Percentiles rank a stretch among this genome's conserved stretches.
Evolutionary conservation across 1,284 basidiomycete species (phyloP).

Genomic region (Erythrobasidium hasegawianum): DNA sequence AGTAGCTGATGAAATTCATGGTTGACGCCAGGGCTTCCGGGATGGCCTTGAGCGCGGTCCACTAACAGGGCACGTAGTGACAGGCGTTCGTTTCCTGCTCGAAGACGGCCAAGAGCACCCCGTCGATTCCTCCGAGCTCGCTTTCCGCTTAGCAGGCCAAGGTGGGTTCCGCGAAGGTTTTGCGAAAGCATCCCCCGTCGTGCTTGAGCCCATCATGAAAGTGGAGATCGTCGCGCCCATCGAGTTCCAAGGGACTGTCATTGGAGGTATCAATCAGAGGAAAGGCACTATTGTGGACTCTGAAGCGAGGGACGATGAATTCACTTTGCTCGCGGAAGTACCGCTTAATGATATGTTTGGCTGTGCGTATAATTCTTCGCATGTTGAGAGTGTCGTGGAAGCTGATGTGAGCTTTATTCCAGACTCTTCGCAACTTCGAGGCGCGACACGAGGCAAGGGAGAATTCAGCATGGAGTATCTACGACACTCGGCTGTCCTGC

Average conservation of each 20-base stretch:
- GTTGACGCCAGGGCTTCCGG: slow-evolving; percentile 76
- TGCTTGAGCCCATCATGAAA: slow-evolving; percentile 96
- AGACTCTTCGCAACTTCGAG: slow-evolving; percentile 80
- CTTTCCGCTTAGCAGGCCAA: slow-evolving; percentile 85
- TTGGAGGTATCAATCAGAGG: slow-evolving; percentile 88
- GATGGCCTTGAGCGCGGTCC: slow-evolving; percentile 90
- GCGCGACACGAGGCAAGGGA: slow-evolving; percentile 92
- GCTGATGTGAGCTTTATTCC: neutral
- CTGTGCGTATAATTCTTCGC: too few species aligned
- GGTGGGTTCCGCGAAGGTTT: slow-evolving; percentile 93
- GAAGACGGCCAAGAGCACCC: slow-evolving; percentile 89
- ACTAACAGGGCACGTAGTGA: slow-evolving; percentile 82
- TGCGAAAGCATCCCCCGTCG: slow-evolving; percentile 68
- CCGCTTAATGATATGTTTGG: slow-evolving; percentile 99
- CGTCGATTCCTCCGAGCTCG: slow-evolving; percentile 96
- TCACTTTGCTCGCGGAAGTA: slow-evolving; percentile 86
- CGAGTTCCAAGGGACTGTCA: slow-evolving; percentile 95
- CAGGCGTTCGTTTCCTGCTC: slow-evolving; percentile 80
- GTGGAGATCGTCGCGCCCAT: slow-evolving; percentile 94
- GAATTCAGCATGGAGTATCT: slow-evolving; percentile 45
- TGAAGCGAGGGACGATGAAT: slow-evolving; percentile 96
- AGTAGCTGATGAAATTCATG: neutral
- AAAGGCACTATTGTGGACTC: slow-evolving; percentile 94
- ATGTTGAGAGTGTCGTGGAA: too few species aligned
- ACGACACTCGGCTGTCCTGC: slow-evolving; percentile 75